Percentiles rank a stretch among this genome's conserved stretches.
Evolutionary conservation across 768 basidiomycete species (phyloP).

Genomic region (Heimioporus sp.): DNA sequence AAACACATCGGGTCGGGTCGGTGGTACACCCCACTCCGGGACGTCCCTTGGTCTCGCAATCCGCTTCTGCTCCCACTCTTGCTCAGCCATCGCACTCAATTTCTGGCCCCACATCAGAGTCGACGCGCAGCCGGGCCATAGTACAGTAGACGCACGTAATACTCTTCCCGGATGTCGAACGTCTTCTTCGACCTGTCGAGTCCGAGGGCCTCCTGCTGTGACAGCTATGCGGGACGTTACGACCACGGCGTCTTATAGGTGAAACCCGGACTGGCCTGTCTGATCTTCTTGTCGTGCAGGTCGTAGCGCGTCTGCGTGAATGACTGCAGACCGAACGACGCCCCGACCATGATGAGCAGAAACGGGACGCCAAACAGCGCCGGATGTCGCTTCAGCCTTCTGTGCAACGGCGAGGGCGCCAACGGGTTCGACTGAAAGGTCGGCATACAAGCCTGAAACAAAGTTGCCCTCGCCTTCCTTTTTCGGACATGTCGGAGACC

Average conservation of each 20-base stretch:
- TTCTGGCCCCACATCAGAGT: conserved; percentile 36
- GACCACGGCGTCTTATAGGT: not conserved
- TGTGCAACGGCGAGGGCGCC: conserved; percentile 19
- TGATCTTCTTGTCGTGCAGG: conserved; percentile 75
- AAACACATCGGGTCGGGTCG: conserved; percentile 37
- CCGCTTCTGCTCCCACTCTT: conserved; percentile 86
- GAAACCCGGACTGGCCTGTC: conserved; percentile 45
- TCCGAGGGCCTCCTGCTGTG: conserved; percentile 75
- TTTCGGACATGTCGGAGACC: conserved; percentile 4
- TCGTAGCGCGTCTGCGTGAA: conserved; percentile 94
- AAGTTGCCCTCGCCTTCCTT: conserved; percentile 7
- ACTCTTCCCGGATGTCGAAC: conserved; percentile 94
- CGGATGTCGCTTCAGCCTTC: conserved; percentile 57
- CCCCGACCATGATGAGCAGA: conserved; percentile 77
- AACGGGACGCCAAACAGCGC: conserved; percentile 86
- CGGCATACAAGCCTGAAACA: conserved; percentile 32
- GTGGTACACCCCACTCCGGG: conserved; percentile 93
- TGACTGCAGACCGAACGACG: conserved; percentile 77
- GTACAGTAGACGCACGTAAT: conserved; percentile 67
- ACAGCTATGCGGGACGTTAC: conserved; percentile 43
- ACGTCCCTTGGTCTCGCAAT: conserved; percentile 81
- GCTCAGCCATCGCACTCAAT: conserved; percentile 56
- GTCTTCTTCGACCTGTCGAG: conserved; percentile 69
- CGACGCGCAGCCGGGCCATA: not conserved
- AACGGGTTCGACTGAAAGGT: conserved; percentile 48